Conservation (phyloP, 129 eudicot species). For the Helianthus annuus region DNA sequence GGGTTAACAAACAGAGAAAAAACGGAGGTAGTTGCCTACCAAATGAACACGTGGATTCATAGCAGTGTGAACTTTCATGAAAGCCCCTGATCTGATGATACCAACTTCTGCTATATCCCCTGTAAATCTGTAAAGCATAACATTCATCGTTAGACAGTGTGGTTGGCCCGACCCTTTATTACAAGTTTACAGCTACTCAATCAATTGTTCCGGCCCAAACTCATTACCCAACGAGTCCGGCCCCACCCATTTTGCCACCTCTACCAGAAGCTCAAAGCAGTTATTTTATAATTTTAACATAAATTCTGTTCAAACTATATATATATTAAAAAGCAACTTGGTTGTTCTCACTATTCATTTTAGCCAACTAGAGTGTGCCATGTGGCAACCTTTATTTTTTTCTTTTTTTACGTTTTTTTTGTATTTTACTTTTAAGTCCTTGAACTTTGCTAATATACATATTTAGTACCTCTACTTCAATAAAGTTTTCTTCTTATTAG, state of each 20-base stretch:
- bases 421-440: too few relatives aligned
- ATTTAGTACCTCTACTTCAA: too few relatives aligned
- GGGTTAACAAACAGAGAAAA: slow-evolving; percentile 17
- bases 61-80: slow-evolving; percentile 72
- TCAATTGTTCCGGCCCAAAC: not conserved
- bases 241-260: not conserved
- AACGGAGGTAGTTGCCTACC: slow-evolving; percentile 44
- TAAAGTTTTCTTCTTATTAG: too few relatives aligned
- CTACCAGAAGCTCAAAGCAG: slow-evolving; percentile 14
- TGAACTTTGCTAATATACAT: too few relatives aligned
- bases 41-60: slow-evolving; percentile 73
- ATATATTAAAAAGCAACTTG: too few relatives aligned
- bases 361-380: too few relatives aligned
- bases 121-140: slow-evolving; percentile 60
- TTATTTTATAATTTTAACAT: not conserved
- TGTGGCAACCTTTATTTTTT: too few relatives aligned
- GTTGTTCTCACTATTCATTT: too few relatives aligned
- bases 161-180: not conserved
- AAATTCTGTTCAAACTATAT: too few relatives aligned
- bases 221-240: not conserved
- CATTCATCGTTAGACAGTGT: slow-evolving; percentile 1
- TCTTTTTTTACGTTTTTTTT: too few relatives aligned
- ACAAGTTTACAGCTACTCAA: slow-evolving; percentile 8
- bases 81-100: slow-evolving; percentile 74
- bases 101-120: slow-evolving; percentile 91